Conservation (phyloP, 2,329 filamentous ascomycete genomes). For the Parascedosporium putredinis region DNA sequence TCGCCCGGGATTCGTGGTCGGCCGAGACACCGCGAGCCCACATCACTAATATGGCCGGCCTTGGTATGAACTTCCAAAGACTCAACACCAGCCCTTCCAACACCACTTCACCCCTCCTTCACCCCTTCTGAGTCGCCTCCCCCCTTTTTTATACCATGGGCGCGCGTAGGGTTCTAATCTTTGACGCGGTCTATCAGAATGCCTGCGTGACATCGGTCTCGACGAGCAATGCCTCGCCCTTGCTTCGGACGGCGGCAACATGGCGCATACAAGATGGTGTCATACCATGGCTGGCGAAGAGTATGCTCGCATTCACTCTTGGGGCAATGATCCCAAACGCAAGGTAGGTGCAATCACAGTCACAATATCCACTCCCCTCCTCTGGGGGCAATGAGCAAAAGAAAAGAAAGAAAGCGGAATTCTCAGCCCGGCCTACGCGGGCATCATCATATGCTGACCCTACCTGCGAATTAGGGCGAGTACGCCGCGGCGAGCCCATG, state of each 20-base stretch:
- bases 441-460: background rate
- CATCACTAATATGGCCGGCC: constrained; percentile 47
- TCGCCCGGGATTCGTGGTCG: constrained; percentile 36
- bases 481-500: constrained; percentile 32
- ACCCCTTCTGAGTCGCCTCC: too few relatives aligned
- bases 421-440: too few relatives aligned
- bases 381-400: too few relatives aligned
- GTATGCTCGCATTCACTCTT: constrained; percentile 37
- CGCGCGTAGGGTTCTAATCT: background rate
- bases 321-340: constrained; percentile 35
- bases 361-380: too few relatives aligned
- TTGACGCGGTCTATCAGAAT: constrained; percentile 25
- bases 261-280: constrained; percentile 42
- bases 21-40: constrained; percentile 49
- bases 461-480: constrained; percentile 23
- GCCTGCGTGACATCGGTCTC: constrained; percentile 39
- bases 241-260: constrained; percentile 25
- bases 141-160: too few relatives aligned
- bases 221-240: constrained; percentile 28
- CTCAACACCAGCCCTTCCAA: too few relatives aligned
- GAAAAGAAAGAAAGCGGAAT: background rate
- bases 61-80: constrained; percentile 23
- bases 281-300: constrained; percentile 41
- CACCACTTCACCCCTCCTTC: too few relatives aligned
- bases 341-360: too few relatives aligned